phyloP scores from a whole-genome alignment of 1,139 yeast genomes.

The Yamadazyma dushanensis region DNA sequence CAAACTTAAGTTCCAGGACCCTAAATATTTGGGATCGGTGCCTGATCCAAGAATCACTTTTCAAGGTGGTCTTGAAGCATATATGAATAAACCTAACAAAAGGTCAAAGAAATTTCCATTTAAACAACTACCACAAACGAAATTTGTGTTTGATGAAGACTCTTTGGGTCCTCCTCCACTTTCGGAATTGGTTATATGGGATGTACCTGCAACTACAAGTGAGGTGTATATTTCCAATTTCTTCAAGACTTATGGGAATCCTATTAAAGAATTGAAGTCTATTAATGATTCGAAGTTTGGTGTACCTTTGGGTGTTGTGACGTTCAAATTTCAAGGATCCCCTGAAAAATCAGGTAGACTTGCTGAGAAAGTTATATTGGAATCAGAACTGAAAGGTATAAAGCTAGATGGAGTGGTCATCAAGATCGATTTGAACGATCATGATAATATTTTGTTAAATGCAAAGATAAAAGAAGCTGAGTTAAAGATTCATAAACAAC shows the following conservation, averaged over 20 bases:
- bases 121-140: conserved; percentile 53
- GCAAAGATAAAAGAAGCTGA: conserved; percentile 28
- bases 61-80: conserved; percentile 24
- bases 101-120: conserved; percentile 44
- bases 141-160: conserved; percentile 60
- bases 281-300: conserved; percentile 75
- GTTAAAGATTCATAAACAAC: conserved; percentile 27
- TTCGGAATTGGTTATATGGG: conserved; percentile 69
- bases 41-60: conserved; percentile 38
- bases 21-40: conserved; percentile 34
- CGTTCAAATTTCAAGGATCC: conserved; percentile 62
- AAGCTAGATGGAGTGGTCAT: conserved; percentile 43
- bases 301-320: conserved; percentile 75
- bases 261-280: conserved; percentile 52
- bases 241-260: conserved; percentile 60
- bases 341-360: conserved; percentile 52
- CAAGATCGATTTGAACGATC: conserved; percentile 40
- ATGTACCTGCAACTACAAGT: conserved; percentile 50
- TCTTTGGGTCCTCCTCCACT: conserved; percentile 80
- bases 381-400: conserved; percentile 27
- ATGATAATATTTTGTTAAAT: conserved; percentile 29
- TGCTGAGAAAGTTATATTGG: conserved; percentile 35
- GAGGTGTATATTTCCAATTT: conserved; percentile 51
- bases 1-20: conserved; percentile 39
- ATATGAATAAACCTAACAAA: conserved; percentile 44